Base-by-base conservation (phyloP, 1,139 yeast species). In the Wickerhamomyces sp. region DNA sequence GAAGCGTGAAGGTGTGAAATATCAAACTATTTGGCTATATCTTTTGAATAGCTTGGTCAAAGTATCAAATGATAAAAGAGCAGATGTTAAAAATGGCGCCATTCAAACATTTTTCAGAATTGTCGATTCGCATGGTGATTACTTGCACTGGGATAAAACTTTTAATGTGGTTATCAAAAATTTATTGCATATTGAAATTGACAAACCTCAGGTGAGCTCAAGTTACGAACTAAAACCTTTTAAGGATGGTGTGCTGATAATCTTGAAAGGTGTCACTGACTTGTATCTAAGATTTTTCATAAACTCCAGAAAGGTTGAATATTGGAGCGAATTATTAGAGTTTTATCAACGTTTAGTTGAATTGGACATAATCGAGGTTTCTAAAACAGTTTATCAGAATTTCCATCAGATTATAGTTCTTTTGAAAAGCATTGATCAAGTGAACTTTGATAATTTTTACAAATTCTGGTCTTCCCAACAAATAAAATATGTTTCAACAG, bases 11-110 rank as follows among this genome's bases (percentile, higher is more conserved):
- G 36, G 30, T 20, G 36, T 31, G 14, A 36, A 38, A 9, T 37
- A 46, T 12, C 52, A 55, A 37, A 60, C 64, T 1, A 61, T 87
- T 34, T 86, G 94, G 79, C 64, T 84, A 28, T 81, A 83, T 48
- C 65, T 86, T 27, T 61, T 88, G 33, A 68, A 73, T 9, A 70
- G 78, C 29, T 63, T 90, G 31, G 79, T 89, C 0, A 70, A 70
- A 20, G 72, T 88, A 22, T 74, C 89, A 0, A 58, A 65, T 24
- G 94, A 86, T 51, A 51, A 69, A 1, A 71, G 96, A 41, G 76
- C 83, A 1, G 95, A 88, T 51, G 96, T 90, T 1, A 71, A 95
- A 47, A 88, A 88, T 55, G 96, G 96, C 2, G 81, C 96, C 0
- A 75, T 88, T 22, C 95, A 88, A 56, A 90, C 96, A 0, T 78